Percentiles rank a stretch among this genome's conserved stretches.
Conservation (phyloP, 2,329 filamentous ascomycete genomes). For the Epichloe elymi region DNA sequence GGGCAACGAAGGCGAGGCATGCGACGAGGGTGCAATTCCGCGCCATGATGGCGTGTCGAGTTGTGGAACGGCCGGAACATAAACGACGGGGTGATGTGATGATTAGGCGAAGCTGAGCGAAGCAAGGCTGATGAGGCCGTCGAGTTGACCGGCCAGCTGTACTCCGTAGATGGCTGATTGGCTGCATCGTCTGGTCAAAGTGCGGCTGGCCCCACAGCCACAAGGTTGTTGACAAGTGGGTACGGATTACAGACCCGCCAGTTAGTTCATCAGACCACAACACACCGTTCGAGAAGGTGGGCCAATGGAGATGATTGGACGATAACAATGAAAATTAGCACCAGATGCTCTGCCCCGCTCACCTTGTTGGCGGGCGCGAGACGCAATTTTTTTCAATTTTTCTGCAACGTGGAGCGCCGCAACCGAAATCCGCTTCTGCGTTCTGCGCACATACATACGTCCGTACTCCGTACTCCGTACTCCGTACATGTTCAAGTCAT, state of each 20-base stretch:
- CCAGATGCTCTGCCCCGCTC: background rate
- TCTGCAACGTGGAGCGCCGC: background rate
- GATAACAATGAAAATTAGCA: too few relatives aligned
- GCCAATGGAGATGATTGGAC: too few relatives aligned
- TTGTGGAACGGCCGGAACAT: background rate
- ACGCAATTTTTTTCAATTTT: background rate
- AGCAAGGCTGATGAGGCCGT: too few relatives aligned
- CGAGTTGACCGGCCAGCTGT: background rate
- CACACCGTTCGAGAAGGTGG: too few relatives aligned
- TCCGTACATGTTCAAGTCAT: background rate
- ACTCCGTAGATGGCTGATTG: background rate
- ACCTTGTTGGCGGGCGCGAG: background rate
- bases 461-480: too few relatives aligned
- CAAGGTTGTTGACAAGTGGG: too few relatives aligned
- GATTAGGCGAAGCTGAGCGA: background rate
- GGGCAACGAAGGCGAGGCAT: slow-evolving; percentile 20
- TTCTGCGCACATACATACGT: background rate
- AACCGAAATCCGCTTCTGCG: background rate
- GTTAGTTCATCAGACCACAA: too few relatives aligned
- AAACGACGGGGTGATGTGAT: background rate
- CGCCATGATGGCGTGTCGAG: slow-evolving; percentile 13
- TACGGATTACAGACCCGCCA: too few relatives aligned
- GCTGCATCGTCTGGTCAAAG: too few relatives aligned
- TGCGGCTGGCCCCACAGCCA: background rate
- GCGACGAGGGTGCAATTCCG: slow-evolving; percentile 13